Evolutionary conservation across 2,329 filamentous ascomycete genomes (phyloP).

Genomic region (Fusarium sp.): DNA sequence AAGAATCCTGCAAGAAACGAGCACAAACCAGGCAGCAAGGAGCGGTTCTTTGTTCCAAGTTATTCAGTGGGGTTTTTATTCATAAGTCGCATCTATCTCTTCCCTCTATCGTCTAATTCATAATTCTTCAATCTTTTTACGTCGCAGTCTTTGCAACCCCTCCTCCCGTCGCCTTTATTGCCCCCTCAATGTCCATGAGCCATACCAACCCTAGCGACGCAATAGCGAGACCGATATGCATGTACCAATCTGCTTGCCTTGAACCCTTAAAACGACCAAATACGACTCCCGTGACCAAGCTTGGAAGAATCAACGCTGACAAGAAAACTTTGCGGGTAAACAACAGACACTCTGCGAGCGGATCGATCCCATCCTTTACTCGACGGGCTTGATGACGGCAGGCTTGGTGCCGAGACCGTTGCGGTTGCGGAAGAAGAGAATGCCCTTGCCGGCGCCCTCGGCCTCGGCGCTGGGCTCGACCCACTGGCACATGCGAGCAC

Average conservation of each 20-base stretch:
- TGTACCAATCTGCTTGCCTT: slow-evolving; percentile 16
- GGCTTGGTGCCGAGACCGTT: slow-evolving; percentile 83
- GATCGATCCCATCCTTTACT: slow-evolving; percentile 22
- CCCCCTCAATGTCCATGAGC: slow-evolving; percentile 4
- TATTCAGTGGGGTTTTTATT: slow-evolving; percentile 27
- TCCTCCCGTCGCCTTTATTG: background rate
- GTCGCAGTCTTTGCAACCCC: slow-evolving; percentile 29
- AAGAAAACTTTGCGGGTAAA: slow-evolving; percentile 10
- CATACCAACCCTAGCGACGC: slow-evolving; percentile 5
- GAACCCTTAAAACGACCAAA: slow-evolving; percentile 29
- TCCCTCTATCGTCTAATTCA: slow-evolving; percentile 34
- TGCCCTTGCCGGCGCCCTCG: slow-evolving; percentile 83
- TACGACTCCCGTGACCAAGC: slow-evolving; percentile 14
- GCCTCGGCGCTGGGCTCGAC: slow-evolving; percentile 92
- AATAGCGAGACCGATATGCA: slow-evolving; percentile 14
- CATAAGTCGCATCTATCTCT: slow-evolving; percentile 38
- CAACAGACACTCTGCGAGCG: slow-evolving; percentile 13
- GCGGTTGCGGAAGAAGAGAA: slow-evolving; percentile 95
- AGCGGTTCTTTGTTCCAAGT: slow-evolving; percentile 4
- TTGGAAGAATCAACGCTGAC: slow-evolving; percentile 44
- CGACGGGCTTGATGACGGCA: slow-evolving; percentile 40
- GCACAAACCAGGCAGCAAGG: background rate
- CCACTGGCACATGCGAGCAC: slow-evolving; percentile 93
- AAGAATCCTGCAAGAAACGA: slow-evolving; percentile 5
- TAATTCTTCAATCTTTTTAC: slow-evolving; percentile 27